These are phyloP conservation scores for Lactuca sativa DNA, from an alignment of 129 eudicot genomes.

Conservation along the genomic window DNA sequence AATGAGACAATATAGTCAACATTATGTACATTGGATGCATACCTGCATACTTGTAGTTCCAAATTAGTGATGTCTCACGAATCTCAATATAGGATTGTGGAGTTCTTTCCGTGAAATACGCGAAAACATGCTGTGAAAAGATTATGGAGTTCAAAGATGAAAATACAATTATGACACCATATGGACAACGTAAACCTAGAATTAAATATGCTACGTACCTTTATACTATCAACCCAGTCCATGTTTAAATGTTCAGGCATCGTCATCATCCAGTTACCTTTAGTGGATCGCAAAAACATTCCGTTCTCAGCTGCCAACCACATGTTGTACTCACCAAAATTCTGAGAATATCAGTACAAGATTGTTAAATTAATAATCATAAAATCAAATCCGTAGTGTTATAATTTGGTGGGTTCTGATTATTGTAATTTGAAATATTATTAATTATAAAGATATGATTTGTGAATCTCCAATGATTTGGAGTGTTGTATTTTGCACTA, in stretches of 20 bases:
- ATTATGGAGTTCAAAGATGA: background rate
- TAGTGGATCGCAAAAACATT: slow-evolving; percentile 77
- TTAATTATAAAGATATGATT: too few relatives aligned
- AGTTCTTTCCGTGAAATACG: slow-evolving; percentile 85
- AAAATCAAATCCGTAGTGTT: too few relatives aligned
- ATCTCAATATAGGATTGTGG: slow-evolving; percentile 81
- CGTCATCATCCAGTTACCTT: slow-evolving; percentile 88
- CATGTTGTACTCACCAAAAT: slow-evolving; percentile 70
- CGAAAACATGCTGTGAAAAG: slow-evolving; percentile 77
- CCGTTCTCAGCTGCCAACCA: slow-evolving; percentile 96
- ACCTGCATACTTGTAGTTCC: slow-evolving; percentile 99
- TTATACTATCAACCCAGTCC: slow-evolving; percentile 87
- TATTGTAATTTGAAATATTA: too few relatives aligned
- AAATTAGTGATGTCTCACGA: slow-evolving; percentile 86
- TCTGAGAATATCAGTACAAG: slow-evolving; percentile 42
- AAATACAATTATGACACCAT: slow-evolving; percentile 13
- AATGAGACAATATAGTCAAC: too few relatives aligned
- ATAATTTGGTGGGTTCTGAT: too few relatives aligned
- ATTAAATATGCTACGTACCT: slow-evolving; percentile 36
- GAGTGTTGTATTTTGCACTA: too few relatives aligned
- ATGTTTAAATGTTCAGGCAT: slow-evolving; percentile 93
- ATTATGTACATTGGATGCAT: background rate
- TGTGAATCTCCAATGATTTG: too few relatives aligned
- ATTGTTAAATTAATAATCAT: background rate
- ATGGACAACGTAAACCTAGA: background rate